Conservation (phyloP, 2,329 filamentous ascomycete species). For the Monilinia aucupariae region DNA sequence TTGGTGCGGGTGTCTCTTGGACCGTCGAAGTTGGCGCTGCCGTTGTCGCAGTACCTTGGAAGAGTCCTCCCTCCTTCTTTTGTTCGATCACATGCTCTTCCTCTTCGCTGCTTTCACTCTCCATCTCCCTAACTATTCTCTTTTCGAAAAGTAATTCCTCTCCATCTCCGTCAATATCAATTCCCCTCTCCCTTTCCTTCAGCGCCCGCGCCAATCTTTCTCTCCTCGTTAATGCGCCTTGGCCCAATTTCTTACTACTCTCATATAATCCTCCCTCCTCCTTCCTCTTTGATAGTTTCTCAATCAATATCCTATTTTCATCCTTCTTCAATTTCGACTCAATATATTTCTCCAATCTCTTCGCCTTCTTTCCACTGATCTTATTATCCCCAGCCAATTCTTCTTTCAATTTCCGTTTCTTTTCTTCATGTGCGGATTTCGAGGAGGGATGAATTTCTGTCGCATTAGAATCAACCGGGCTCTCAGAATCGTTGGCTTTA, state of each 20-base stretch:
- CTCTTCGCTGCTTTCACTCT: conserved; percentile 33
- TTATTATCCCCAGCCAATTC: conserved; percentile 48
- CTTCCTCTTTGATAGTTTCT: conserved; percentile 72
- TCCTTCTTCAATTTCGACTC: conserved; percentile 94
- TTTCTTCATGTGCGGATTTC: conserved; percentile 45
- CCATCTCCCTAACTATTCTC: conserved; percentile 32
- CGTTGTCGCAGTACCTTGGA: conserved; percentile 16
- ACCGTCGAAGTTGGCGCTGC: neutral
- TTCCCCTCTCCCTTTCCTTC: conserved; percentile 40
- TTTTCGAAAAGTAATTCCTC: conserved; percentile 50
- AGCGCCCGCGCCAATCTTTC: conserved; percentile 61
- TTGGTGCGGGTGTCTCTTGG: conserved; percentile 6
- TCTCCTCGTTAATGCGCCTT: conserved; percentile 63
- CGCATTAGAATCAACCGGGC: conserved; percentile 48
- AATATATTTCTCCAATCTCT: conserved; percentile 63
- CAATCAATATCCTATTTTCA: conserved; percentile 77
- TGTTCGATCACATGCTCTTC: conserved; percentile 22
- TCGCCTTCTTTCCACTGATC: conserved; percentile 60
- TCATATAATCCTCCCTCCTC: conserved; percentile 77
- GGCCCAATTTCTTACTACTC: conserved; percentile 72
- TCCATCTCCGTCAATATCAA: conserved; percentile 34
- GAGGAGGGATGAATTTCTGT: conserved; percentile 46
- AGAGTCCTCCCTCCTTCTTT: neutral
- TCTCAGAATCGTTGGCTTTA: conserved; percentile 41
- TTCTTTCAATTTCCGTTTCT: conserved; percentile 50